phyloP scores from a whole-genome alignment of 805 yeast species.

The Cyberlindnera maclurae region DNA sequence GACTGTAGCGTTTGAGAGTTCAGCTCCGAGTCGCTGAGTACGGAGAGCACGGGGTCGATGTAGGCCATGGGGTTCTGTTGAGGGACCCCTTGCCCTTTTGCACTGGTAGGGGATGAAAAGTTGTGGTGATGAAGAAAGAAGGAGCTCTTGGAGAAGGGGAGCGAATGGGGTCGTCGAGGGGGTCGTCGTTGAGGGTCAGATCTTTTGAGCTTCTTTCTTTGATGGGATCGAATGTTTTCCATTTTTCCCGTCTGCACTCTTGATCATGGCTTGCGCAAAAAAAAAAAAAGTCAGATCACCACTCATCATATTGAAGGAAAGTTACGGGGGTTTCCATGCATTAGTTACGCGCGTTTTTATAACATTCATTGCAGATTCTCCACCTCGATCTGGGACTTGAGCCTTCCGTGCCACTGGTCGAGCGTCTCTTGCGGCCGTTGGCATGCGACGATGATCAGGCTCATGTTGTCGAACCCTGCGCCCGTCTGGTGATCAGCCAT shows the following conservation, averaged over 20 bases:
- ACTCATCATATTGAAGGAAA: too few species aligned
- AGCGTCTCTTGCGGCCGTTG: slow-evolving; percentile 39
- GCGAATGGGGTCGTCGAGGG: too few species aligned
- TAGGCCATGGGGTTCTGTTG: slow-evolving; percentile 1
- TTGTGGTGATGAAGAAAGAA: too few species aligned
- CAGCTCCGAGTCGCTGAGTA: slow-evolving; percentile 1
- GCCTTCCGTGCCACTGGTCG: slow-evolving; percentile 51
- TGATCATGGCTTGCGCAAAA: too few species aligned
- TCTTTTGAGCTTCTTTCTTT: too few species aligned
- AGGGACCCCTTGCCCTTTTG: not conserved
- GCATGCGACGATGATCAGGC: slow-evolving; percentile 58
- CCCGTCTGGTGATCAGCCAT: slow-evolving; percentile 73
- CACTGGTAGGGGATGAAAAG: not conserved
- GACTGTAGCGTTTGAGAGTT: slow-evolving; percentile 8
- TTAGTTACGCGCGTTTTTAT: too few species aligned
- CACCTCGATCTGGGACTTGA: slow-evolving; percentile 36
- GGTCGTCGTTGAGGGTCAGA: too few species aligned
- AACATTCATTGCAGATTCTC: slow-evolving; percentile 15
- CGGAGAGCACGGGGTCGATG: slow-evolving; percentile 17
- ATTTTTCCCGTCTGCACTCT: not conserved
- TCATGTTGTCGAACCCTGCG: slow-evolving; percentile 79
- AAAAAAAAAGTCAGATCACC: too few species aligned
- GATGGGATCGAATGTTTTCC: not conserved
- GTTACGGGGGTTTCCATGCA: too few species aligned
- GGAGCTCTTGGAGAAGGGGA: too few species aligned